phyloP scores from a whole-genome alignment of 73 alveolate species.

The Symbiodinium pilosum region DNA sequence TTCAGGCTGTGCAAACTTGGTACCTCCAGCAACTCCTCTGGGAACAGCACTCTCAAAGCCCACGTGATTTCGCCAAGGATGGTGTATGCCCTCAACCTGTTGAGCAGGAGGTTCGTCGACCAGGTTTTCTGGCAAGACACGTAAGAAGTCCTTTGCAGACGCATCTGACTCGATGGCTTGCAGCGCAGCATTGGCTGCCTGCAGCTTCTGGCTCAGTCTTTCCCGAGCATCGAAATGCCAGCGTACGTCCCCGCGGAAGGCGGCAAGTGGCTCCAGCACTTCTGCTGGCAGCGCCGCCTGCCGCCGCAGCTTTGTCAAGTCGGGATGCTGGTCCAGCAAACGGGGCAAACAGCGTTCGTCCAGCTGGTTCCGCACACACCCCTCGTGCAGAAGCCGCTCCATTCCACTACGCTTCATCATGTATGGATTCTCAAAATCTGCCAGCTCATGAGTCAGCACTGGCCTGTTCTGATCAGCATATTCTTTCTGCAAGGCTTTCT shows the following conservation, averaged over 20 bases:
- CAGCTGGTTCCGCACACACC: conserved; percentile 75
- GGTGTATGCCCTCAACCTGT: background rate
- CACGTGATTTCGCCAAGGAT: conserved; percentile 93
- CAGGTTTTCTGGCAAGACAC: conserved; percentile 27
- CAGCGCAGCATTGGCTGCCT: conserved; percentile 14
- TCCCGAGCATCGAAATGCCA: conserved; percentile 23
- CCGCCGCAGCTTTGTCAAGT: conserved; percentile 63
- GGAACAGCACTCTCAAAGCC: conserved; percentile 90
- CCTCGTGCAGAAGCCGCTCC: conserved; percentile 73
- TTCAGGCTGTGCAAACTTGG: conserved; percentile 62
- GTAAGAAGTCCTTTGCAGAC: background rate
- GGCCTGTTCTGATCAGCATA: conserved; percentile 73
- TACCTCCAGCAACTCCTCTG: conserved; percentile 64
- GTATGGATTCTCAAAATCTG: conserved; percentile 84
- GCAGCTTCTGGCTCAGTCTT: conserved; percentile 59
- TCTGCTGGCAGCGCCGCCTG: conserved; percentile 92
- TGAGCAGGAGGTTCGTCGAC: background rate
- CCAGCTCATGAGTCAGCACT: conserved; percentile 88
- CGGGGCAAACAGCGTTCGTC: conserved; percentile 90
- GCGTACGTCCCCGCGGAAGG: conserved; percentile 90
- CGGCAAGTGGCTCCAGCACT: conserved; percentile 92
- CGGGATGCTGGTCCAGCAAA: conserved; percentile 44
- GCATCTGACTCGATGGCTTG: background rate
- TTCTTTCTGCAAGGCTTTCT: conserved; percentile 2
- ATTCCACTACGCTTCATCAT: conserved; percentile 81